These are phyloP conservation scores for Barnettozyma sp. DNA, from an alignment of 805 yeast genomes.

Conservation along the genomic window DNA sequence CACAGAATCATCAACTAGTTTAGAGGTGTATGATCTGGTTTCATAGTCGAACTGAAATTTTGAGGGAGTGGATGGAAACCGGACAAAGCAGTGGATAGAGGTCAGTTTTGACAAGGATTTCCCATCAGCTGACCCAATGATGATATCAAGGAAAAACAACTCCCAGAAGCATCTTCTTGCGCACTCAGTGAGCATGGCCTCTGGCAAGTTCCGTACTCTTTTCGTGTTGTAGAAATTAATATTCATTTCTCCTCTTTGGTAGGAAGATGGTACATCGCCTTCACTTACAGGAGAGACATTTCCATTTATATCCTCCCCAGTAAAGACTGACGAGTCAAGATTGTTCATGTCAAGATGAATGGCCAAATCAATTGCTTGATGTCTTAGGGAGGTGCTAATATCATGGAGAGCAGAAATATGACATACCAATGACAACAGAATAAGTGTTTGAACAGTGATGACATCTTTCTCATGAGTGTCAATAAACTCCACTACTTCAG, in stretches of 20 bases:
- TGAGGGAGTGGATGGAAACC: constrained; percentile 34
- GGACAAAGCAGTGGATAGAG: constrained; percentile 28
- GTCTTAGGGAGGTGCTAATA: constrained; percentile 36
- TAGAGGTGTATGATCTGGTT: constrained; percentile 39
- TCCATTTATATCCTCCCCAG: constrained; percentile 23
- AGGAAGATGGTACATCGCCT: constrained; percentile 11
- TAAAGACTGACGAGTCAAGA: constrained; percentile 29
- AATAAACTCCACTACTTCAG: constrained; percentile 27
- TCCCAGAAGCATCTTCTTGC: constrained; percentile 48
- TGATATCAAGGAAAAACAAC: constrained; percentile 42
- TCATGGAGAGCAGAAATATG: constrained; percentile 49
- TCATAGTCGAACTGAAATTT: constrained; percentile 38
- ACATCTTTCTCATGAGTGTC: constrained; percentile 32
- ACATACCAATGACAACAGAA: constrained; percentile 36
- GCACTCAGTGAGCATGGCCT: constrained; percentile 18
- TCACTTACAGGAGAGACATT: constrained; percentile 4
- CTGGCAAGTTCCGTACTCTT: constrained; percentile 20
- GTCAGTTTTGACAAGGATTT: constrained; percentile 35
- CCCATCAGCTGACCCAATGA: constrained; percentile 50
- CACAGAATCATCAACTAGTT: constrained; percentile 44
- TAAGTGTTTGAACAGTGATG: constrained; percentile 36
- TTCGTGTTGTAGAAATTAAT: constrained; percentile 20
- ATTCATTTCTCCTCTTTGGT: constrained; percentile 18
- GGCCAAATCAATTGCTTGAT: constrained; percentile 34
- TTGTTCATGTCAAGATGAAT: constrained; percentile 32